phyloP scores from a whole-genome alignment of 176 grass and related monocot species.

The Aechmea fasciata region DNA sequence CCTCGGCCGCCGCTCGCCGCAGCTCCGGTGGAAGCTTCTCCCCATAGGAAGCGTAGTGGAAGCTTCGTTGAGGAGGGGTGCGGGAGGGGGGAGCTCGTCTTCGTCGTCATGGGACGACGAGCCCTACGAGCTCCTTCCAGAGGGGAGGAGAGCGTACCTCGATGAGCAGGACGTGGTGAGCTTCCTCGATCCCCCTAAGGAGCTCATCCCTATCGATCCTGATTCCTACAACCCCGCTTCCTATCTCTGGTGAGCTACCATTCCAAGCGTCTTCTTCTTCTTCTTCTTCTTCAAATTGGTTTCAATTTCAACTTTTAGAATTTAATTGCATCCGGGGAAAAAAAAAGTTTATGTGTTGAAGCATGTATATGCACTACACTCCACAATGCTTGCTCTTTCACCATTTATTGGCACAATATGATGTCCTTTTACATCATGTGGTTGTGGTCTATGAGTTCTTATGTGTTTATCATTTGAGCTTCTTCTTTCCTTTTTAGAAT shows the following conservation, averaged over 20 bases:
- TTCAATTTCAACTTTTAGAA: background rate
- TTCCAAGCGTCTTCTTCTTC: background rate
- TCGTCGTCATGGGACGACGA: constrained; percentile 21
- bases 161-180: constrained; percentile 23
- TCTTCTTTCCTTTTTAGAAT: background rate
- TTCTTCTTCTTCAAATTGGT: background rate
- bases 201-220: constrained; percentile 22
- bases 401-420: too few relatives aligned
- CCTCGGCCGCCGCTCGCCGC: background rate
- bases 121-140: constrained; percentile 15
- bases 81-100: background rate
- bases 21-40: background rate
- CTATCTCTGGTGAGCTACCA: constrained; percentile 15
- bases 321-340: background rate
- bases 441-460: too few relatives aligned
- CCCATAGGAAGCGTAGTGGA: background rate
- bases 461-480: too few relatives aligned
- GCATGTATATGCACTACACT: too few relatives aligned
- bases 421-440: background rate
- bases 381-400: too few relatives aligned
- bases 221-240: constrained; percentile 19
- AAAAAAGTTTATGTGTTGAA: background rate
- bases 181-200: constrained; percentile 24
- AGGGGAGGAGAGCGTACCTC: constrained; percentile 13
- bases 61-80: background rate